Base-by-base conservation (phyloP, 2,329 filamentous ascomycete genomes). In the Emericellopsis atlantica region DNA sequence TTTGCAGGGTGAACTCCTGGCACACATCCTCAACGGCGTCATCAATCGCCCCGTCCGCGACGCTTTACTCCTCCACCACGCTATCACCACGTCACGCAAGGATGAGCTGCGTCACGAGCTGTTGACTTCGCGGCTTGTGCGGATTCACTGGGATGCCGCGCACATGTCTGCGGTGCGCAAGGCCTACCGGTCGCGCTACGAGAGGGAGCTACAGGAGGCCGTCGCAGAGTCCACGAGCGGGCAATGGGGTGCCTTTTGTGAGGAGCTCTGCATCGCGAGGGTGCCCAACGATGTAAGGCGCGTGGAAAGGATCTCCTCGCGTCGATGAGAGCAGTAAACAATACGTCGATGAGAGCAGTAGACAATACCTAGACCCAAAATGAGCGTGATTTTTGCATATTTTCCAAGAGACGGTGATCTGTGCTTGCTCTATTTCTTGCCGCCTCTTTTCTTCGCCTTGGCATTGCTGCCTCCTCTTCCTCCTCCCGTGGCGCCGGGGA, bases 1-100 rank as follows among this genome's bases (percentile, higher is more conserved):
- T 36, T 21, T 29, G 31, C 50, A 95, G 89, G 92, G 92, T 48
- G 92, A 98, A 65, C 79, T 94, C 16, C 78, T 96, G 32, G 86
- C 88, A 0, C 92, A 96, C 61, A 86, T 96, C 51, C 81, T 98
- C 54, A 95, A 96, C 63, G 92, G 92, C 53, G 80, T 94, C 43
- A 94, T 96, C 66, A 96, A 96, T 65, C 84, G 84, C 44, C 89
- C 92, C 6, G 87, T 94, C 46, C 85, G 92, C 42, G 92, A 96
- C 59, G 87, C 90, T 4, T 73, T 95, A 32, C 79, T 96, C 3
- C 70, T 98, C 2, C 81, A 94, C 60, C 92, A 96, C 64, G 90
- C 92, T 2, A 78, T 96, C 48, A 82, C 79, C 16, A 75, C 82
- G 36, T 81, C 81, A 4, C 75, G 72, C 48, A 76, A 75, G 47